These are phyloP conservation scores for Pseudogymnoascus sp. DNA, from an alignment of 2,329 filamentous ascomycete genomes.

Conservation along the genomic window DNA sequence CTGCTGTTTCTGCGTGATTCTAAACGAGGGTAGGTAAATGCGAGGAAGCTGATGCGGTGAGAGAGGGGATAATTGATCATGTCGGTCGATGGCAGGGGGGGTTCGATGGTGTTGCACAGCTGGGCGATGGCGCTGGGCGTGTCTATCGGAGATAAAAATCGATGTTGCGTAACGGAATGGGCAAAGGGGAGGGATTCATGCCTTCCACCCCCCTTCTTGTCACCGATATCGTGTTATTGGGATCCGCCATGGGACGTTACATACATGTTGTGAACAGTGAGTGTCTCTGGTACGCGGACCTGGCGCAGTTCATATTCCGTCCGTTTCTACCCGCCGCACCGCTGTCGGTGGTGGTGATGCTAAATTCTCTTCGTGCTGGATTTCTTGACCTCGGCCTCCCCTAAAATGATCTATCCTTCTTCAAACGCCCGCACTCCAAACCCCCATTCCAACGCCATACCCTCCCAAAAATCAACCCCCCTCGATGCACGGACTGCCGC, in stretches of 20 bases:
- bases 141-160: background rate
- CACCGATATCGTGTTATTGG: background rate
- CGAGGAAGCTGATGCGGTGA: background rate
- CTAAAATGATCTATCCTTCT: background rate
- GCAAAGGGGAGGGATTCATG: background rate
- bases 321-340: background rate
- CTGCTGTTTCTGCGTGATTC: background rate
- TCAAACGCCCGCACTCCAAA: background rate
- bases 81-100: background rate
- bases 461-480: background rate
- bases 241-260: background rate
- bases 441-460: background rate
- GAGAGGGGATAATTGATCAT: background rate
- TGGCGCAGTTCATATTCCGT: slow-evolving; percentile 4
- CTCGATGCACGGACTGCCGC: background rate
- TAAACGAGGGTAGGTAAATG: background rate
- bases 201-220: background rate
- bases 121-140: background rate
- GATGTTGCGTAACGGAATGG: background rate
- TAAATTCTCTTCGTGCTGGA: background rate
- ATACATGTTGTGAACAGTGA: background rate
- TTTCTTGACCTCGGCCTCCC: background rate
- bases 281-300: background rate
- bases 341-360: background rate
- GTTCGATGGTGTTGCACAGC: background rate